A percentile compares a stretch with the other conserved stretches of the same genome.
phyloP scores from a whole-genome alignment of 176 grass and related monocot species.

The sorghum (Sorghum bicolor) region DNA sequence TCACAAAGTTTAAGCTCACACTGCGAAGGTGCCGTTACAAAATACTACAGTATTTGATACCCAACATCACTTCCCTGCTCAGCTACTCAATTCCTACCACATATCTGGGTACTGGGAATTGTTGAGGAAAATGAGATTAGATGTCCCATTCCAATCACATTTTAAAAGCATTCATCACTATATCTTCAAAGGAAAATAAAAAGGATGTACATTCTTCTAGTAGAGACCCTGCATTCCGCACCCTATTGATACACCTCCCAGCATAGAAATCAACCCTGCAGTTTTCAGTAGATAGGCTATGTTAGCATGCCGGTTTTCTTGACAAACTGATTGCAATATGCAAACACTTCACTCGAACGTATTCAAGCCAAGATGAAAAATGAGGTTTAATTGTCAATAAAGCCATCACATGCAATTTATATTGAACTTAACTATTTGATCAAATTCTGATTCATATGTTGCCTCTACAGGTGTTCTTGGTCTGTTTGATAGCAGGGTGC shows the following conservation, averaged over 20 bases:
- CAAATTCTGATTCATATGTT: not conserved
- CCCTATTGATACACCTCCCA: not conserved
- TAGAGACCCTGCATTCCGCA: not conserved
- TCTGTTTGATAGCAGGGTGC: constrained; percentile 77
- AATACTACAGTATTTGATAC: too few relatives aligned
- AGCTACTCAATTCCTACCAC: not conserved
- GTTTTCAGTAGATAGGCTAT: not conserved
- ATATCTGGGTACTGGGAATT: too few relatives aligned
- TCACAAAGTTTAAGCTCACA: not conserved
- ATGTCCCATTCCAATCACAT: not conserved
- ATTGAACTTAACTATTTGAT: not conserved
- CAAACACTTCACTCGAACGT: not conserved
- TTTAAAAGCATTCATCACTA: not conserved
- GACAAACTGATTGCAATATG: not conserved
- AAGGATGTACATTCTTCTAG: too few relatives aligned
- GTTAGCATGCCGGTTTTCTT: not conserved
- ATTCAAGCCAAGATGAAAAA: not conserved
- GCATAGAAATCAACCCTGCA: not conserved
- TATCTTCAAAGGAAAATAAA: too few relatives aligned
- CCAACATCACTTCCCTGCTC: too few relatives aligned
- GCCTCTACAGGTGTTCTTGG: constrained; percentile 63
- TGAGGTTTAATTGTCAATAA: not conserved
- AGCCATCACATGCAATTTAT: not conserved
- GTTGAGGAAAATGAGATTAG: not conserved
- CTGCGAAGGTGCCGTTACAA: not conserved